Evolutionary conservation across 306 rosid species (phyloP), one percentile per base, ranked within the genome.

Genomic region (Cajanus cajan): DNA sequence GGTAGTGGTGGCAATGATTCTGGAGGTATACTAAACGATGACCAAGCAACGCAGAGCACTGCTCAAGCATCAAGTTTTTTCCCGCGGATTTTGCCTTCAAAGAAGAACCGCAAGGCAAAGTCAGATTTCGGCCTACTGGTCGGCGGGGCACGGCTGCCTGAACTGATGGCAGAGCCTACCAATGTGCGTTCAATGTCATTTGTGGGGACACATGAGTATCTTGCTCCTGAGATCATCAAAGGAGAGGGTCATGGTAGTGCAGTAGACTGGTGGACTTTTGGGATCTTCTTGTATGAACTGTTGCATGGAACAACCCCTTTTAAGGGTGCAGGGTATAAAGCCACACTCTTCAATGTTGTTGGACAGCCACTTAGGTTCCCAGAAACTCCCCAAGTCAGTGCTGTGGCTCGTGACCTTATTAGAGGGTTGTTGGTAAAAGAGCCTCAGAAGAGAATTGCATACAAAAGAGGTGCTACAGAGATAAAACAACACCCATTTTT

Each of bases 181-280:
- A 87, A 93, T 55, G 98, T 93, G 44, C 83, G 93, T 0, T 93
- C 98, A n/a, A 93, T 93, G 98, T 93, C 98, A 69, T 93, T 91
- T 77, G 98, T 93, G 25, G 98, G 98, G 2, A 93, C 97, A 31
- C 98, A 93, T 25, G 98, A 93, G 74, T 93, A 93, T 33, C 92
- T 93, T 34, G 97, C 98, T 33, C 98, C 98, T 2, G 97, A 93
- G 87, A 93, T 93, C n/a, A 81, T 93, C 78, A 91, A 89, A 1
- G 98, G 98, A 59, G 97, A 93, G 69, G 98, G 98, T 4, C 98
- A 93, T 66, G 98, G 98, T 3, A 93, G 98, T 75, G 98, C 98
- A 21, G 98, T 93, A 69, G 97, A 93, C 47, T 93, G 98, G 97
- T 93, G 98, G 98, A 93, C 98, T 3, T 91, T 87, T 16, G 98